A percentile compares a stretch with the other conserved stretches of the same genome.
Evolutionary conservation across 192 early-diverging fungal genomes (phyloP).

Genomic region (Podila clonocystis): DNA sequence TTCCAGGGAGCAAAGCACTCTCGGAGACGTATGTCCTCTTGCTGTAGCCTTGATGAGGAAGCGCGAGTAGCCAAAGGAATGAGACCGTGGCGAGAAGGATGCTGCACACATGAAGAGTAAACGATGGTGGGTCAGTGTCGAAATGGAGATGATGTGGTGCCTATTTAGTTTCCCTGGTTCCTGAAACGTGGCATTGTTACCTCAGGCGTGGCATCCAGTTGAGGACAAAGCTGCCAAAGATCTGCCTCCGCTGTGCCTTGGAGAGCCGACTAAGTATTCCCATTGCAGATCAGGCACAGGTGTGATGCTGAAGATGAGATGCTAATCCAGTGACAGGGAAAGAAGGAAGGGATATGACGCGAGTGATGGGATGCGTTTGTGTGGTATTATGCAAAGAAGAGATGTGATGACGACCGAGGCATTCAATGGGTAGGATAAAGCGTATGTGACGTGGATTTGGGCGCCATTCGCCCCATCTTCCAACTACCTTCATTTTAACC

Average conservation of each 20-base stretch:
- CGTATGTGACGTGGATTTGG: slow-evolving; percentile 1
- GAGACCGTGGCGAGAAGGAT: slow-evolving; percentile 67
- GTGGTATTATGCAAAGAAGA: not conserved
- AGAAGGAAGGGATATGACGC: too few species aligned
- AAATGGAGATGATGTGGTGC: not conserved
- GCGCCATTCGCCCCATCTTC: not conserved
- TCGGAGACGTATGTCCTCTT: slow-evolving; percentile 79
- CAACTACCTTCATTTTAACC: not conserved
- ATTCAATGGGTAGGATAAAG: not conserved
- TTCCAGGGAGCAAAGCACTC: slow-evolving; percentile 79
- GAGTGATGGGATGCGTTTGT: too few species aligned
- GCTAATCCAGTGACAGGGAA: too few species aligned
- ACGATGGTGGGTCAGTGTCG: not conserved
- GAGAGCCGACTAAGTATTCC: slow-evolving; percentile 35
- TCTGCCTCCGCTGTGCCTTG: slow-evolving; percentile 28
- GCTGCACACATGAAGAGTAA: slow-evolving; percentile 35
- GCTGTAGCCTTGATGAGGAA: slow-evolving; percentile 71
- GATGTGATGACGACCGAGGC: not conserved
- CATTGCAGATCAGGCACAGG: slow-evolving; percentile 9
- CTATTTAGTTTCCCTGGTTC: not conserved
- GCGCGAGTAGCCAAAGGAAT: slow-evolving; percentile 68
- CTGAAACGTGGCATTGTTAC: slow-evolving; percentile 6
- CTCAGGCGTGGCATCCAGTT: slow-evolving; percentile 37
- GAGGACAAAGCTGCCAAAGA: slow-evolving; percentile 39
- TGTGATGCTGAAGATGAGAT: not conserved